Base-by-base conservation (phyloP, 78 protist species). In the Diacronema lutheri region DNA sequence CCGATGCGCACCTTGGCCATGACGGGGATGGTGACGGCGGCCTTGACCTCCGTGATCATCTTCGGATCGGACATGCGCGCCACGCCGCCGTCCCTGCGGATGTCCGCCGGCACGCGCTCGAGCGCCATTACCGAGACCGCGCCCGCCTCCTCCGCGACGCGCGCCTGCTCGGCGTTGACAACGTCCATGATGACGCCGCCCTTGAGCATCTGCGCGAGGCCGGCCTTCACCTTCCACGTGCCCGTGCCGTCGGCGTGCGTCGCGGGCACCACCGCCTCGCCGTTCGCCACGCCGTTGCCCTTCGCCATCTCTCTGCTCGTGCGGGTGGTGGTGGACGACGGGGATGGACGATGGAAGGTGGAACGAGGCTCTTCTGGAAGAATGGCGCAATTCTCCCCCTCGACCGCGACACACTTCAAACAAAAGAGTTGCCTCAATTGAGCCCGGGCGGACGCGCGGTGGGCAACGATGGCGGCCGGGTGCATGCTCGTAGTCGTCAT, bases 1-100 rank as follows among this genome's bases (percentile, higher is more conserved):
- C 99, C 99, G 31, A 97, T 95, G 50, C 99, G 89, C 41, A 64
- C 91, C 91, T 96, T 95, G 58, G 98, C 98, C 98, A 96, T 95
- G 21, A 95, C 97, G 19, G 98, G 97, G 37, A 95, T 91, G 57
- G 95, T 94, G 29, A 95, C 96, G 0, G 96, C 95, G 37, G 76
- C 90, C 93, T 87, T 80, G 88, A 97, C 94, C 26, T 79, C 97
- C 81, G 88, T 89, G 74, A 97, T 93, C 95, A 95, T 88, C 85
- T 46, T 3, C 37, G 97, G 97, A 83, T 95, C 97, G 10, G 92
- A 81, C 99, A 97, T 97, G 74, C 99, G 92, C 25, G 98, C 94
- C 0, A 97, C 97, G 57, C 98, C 99, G 37, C 96, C 97, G n/a
- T 92, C 91, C 78, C 80, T 78, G 83, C 98, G 93, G 77, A 96